Evolutionary conservation across 495 filamentous ascomycete genomes (phyloP).

Genomic region (Hypoxylon fuscum): DNA sequence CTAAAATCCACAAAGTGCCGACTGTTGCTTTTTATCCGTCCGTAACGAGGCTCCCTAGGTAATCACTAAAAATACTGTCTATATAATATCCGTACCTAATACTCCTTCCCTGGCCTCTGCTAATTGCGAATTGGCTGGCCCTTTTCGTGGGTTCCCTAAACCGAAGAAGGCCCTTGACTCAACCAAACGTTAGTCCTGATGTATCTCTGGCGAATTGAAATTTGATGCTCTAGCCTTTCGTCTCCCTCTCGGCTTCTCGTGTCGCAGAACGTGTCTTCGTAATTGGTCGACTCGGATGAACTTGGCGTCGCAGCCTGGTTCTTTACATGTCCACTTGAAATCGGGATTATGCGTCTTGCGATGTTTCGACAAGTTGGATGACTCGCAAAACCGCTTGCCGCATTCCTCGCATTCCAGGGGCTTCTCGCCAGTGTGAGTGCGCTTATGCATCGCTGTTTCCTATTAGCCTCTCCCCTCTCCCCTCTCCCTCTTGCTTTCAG

Average conservation of each 20-base stretch:
- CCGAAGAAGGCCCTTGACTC: too few species aligned
- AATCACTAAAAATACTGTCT: too few species aligned
- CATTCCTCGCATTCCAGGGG: constrained; percentile 59
- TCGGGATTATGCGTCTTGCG: constrained; percentile 60
- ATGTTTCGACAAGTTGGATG: constrained; percentile 65
- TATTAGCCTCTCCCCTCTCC: constrained; percentile 25
- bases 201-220: constrained; percentile 14
- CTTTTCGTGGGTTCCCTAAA: too few species aligned
- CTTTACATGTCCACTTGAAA: constrained; percentile 57
- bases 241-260: constrained; percentile 39
- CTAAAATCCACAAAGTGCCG: too few species aligned
- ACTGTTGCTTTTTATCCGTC: too few species aligned
- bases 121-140: too few species aligned
- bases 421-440: constrained; percentile 63
- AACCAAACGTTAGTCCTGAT: not conserved
- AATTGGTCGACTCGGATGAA: constrained; percentile 67
- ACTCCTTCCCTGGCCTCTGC: too few species aligned
- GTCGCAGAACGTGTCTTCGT: constrained; percentile 53
- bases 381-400: constrained; percentile 61
- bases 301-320: constrained; percentile 58
- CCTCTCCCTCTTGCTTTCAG: too few species aligned
- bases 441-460: constrained; percentile 63
- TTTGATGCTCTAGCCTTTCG: constrained; percentile 15
- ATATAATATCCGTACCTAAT: too few species aligned
- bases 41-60: too few species aligned